Conservation (phyloP, 495 filamentous ascomycete genomes). For the Neurospora sp. region DNA sequence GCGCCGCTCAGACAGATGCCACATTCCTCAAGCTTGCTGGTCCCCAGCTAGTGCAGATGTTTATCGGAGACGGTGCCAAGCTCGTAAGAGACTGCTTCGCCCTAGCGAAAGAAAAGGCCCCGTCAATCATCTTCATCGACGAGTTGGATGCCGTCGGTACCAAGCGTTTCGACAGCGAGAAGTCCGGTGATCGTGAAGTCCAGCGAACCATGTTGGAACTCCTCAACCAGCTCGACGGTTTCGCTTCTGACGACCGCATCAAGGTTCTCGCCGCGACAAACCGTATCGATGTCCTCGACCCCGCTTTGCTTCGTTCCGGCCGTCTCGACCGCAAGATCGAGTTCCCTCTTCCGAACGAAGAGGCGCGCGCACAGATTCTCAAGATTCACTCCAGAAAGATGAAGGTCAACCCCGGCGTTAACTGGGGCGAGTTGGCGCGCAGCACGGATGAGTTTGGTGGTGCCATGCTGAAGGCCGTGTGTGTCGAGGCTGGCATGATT, state of each 20-base stretch:
- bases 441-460: slow-evolving; percentile 99
- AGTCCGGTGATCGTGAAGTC: slow-evolving; percentile 95
- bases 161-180: slow-evolving; percentile 98
- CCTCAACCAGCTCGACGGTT: slow-evolving; percentile 97
- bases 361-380: slow-evolving; percentile 92
- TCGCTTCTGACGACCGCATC: slow-evolving; percentile 97
- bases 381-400: slow-evolving; percentile 98
- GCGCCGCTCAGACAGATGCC: slow-evolving; percentile 94
- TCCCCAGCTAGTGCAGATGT: slow-evolving; percentile 99
- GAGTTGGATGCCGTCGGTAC: slow-evolving; percentile 95
- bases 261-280: slow-evolving; percentile 98
- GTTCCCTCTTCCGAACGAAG: slow-evolving; percentile 98
- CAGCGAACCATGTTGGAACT: slow-evolving; percentile 98
- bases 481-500: slow-evolving; percentile 99
- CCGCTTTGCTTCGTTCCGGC: slow-evolving; percentile 84
- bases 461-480: slow-evolving; percentile 95
- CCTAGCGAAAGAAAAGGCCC: slow-evolving; percentile 94
- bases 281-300: slow-evolving; percentile 94
- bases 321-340: slow-evolving; percentile 98
- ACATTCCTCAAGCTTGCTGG: slow-evolving; percentile 99
- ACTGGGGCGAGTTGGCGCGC: slow-evolving; percentile 91
- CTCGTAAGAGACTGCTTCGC: slow-evolving; percentile 96
- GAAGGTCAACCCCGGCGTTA: slow-evolving; percentile 86
- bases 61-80: slow-evolving; percentile 98
- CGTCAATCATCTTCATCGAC: slow-evolving; percentile 99